Percentiles rank a stretch among this genome's conserved stretches.
Evolutionary conservation across 257 asterid species (phyloP).

Genomic region (Solanum chmielewskii): DNA sequence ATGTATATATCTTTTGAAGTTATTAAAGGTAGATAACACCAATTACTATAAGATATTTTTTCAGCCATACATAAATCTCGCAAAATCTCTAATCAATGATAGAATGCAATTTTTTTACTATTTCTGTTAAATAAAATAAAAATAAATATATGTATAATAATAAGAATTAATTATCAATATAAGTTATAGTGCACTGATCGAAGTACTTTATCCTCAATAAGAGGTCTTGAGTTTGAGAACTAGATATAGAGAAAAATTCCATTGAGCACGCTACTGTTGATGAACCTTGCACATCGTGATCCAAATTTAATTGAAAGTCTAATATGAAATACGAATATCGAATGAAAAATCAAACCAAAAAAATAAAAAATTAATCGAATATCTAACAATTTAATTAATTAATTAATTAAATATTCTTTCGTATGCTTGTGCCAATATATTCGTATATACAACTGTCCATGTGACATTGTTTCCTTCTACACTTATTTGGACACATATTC

Average conservation of each 20-base stretch:
- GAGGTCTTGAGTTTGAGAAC: no score
- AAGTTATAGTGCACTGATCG: no score
- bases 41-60: not conserved
- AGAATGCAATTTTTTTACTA: not conserved
- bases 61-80: not conserved
- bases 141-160: not conserved
- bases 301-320: no score
- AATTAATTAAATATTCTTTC: not conserved
- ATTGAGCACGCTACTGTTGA: no score
- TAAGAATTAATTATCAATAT: not conserved
- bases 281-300: no score
- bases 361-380: no score
- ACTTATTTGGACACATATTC: not conserved
- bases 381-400: not conserved
- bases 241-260: no score
- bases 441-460: not conserved
- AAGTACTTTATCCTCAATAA: accelerated
- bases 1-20: not conserved
- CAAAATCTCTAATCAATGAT: not conserved
- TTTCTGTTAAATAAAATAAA: not conserved
- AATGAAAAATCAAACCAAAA: no score
- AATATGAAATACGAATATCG: no score
- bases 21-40: not conserved
- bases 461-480: not conserved
- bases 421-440: not conserved